phyloP scores from a whole-genome alignment of 139 green algal genomes.

The Picochlorum sp. region DNA sequence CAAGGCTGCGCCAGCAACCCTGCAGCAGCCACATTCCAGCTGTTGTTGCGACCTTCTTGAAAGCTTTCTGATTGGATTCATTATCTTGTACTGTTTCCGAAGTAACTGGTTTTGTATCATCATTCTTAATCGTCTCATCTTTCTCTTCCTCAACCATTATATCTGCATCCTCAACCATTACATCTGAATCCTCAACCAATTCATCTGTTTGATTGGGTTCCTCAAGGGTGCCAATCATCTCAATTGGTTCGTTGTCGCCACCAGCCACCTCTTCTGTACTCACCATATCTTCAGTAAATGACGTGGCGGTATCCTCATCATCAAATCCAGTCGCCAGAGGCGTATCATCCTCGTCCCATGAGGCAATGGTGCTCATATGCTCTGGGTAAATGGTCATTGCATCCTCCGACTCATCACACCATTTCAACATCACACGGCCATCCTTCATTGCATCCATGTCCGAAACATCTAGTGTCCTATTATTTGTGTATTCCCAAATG shows the following conservation, averaged over 20 bases:
- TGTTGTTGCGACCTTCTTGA: constrained; percentile 9
- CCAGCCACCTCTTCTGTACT: no score
- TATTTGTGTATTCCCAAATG: constrained; percentile 9
- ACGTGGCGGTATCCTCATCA: background rate
- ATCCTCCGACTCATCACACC: constrained; percentile 2
- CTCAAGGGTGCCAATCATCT: background rate
- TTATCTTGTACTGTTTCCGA: background rate
- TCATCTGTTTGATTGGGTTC: background rate
- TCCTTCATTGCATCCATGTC: background rate
- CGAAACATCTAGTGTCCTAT: background rate
- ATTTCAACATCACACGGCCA: constrained; percentile 1
- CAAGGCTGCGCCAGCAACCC: constrained; percentile 11
- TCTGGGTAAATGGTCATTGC: background rate
- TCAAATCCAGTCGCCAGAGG: background rate
- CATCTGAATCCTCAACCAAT: no score
- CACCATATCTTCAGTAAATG: background rate
- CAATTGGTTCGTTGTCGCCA: background rate
- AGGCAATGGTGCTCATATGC: background rate
- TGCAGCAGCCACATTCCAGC: constrained; percentile 11
- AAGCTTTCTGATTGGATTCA: background rate
- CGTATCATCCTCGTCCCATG: background rate
- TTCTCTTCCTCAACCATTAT: background rate
- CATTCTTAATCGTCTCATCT: background rate
- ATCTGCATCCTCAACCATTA: no score
- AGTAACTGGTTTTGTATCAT: background rate